Evolutionary conservation across 495 filamentous ascomycete genomes (phyloP), one percentile per base, ranked within the genome.

Genomic region (Xylaria venustula): DNA sequence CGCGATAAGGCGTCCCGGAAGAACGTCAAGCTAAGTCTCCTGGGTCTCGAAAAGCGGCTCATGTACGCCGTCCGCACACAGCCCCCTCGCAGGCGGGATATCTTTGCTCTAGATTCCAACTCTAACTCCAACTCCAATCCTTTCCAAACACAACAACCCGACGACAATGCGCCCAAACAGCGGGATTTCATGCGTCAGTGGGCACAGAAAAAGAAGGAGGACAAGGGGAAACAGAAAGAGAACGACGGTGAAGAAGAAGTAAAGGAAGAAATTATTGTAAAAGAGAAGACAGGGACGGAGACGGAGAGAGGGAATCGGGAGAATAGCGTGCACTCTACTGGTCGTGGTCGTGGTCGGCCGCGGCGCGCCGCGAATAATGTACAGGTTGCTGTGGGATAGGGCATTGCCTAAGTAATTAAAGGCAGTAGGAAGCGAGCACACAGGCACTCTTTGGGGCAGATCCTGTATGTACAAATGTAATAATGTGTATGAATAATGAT

Each of bases 1-100:
- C 77, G 85, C 58, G 90, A 93, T 67, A 88, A 89, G 23, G 83
- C 87, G 54, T 85, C 84, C 17, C 81, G 89, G 19, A 87, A 90
- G 46, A 82, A 92, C 54, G 87, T 88, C 0, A 93, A 94, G 69
- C 82, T 84, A 45, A 81, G 79, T 22, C 76, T 96, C 6, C 88
- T 94, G 66, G 75, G 85, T 2, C 69, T 97, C 9, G 80, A 88
- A 55, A 85, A 90, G 50, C 81, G 91, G 50, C 79, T 96, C 46
- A 66, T 85, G 37, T 87, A 88, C 67, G 83, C 84, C 0, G 84
- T 96, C 9, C 77, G 92, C 40, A 88, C 88, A 9, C 84, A 83
- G 67, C 83, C 83, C 30, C 84, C 75, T 52, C 79, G 82, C 4
- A 89, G 80, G 68, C 79, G 76, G 34, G 77, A 73, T 11, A 68